Percentiles rank a stretch among this genome's conserved stretches.
Conservation (phyloP, 129 eudicot genomes). For the Cynara cardunculus region DNA sequence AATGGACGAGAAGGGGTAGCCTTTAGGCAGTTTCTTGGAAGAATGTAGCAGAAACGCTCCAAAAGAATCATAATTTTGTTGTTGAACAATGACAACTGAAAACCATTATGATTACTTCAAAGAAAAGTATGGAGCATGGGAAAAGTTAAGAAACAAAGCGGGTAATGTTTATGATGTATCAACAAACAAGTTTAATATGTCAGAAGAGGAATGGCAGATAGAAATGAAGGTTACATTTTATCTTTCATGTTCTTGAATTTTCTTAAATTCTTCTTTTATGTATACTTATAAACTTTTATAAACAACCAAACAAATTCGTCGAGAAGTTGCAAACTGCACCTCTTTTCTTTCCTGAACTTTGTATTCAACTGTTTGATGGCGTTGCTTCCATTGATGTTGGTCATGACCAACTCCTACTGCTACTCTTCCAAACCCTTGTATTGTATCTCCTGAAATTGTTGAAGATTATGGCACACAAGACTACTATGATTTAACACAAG, state of each 20-base stretch:
- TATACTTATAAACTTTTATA: not conserved
- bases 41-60: not conserved
- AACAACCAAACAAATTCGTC: too few species aligned
- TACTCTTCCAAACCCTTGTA: not conserved
- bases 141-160: not conserved
- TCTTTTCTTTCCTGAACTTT: too few species aligned
- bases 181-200: not conserved
- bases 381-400: not conserved
- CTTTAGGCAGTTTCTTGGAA: not conserved
- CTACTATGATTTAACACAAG: too few species aligned
- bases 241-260: not conserved
- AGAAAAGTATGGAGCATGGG: not conserved
- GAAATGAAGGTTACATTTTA: not conserved
- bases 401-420: not conserved
- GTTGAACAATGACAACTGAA: not conserved
- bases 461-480: not conserved
- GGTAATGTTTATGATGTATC: not conserved
- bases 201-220: not conserved
- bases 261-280: not conserved
- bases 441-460: not conserved
- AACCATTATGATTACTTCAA: constrained; percentile 2
- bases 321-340: too few species aligned
- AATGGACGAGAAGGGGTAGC: not conserved
- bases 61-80: not conserved
- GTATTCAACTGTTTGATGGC: not conserved